These are phyloP conservation scores for Stephania cephalantha DNA, from an alignment of 164 flowering plant species.

Conservation along the genomic window DNA sequence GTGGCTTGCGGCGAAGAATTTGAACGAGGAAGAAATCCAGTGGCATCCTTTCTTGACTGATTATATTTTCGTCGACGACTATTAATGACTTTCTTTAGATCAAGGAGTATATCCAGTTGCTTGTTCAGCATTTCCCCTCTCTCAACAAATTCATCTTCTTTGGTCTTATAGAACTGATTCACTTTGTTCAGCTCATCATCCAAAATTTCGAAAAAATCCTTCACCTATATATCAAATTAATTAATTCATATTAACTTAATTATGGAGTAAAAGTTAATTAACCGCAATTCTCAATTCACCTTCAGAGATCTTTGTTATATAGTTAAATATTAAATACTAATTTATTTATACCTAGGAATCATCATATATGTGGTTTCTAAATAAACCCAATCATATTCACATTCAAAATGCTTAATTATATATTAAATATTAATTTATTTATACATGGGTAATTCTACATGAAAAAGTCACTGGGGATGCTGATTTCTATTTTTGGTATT, in stretches of 20 bases:
- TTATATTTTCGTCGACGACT: slow-evolving; percentile 42
- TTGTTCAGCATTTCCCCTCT: slow-evolving; percentile 68
- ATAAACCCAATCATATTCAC: too few relatives aligned
- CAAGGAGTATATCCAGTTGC: slow-evolving; percentile 64
- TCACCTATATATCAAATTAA: slow-evolving; percentile 33
- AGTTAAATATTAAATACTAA: too few relatives aligned
- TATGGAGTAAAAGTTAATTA: too few relatives aligned
- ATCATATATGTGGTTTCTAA: too few relatives aligned
- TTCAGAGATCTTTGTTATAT: too few relatives aligned
- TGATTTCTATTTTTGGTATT: too few relatives aligned
- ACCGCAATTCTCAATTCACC: too few relatives aligned
- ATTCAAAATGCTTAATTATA: too few relatives aligned
- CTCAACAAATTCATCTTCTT: slow-evolving; percentile 63
- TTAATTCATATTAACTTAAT: not conserved
- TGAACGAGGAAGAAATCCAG: slow-evolving; percentile 25
- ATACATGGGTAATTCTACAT: too few relatives aligned
- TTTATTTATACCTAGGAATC: too few relatives aligned
- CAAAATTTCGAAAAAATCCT: slow-evolving; percentile 52
- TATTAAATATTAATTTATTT: too few relatives aligned
- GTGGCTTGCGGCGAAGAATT: slow-evolving; percentile 41
- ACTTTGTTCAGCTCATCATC: slow-evolving; percentile 80
- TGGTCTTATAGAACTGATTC: slow-evolving; percentile 53
- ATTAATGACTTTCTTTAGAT: slow-evolving; percentile 51
- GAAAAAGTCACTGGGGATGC: too few relatives aligned
- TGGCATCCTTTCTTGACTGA: slow-evolving; percentile 13